Percentiles rank a stretch among this genome's conserved stretches.
Evolutionary conservation across 179 eudicot species (phyloP).

Genomic region (Actinidia arguta): DNA sequence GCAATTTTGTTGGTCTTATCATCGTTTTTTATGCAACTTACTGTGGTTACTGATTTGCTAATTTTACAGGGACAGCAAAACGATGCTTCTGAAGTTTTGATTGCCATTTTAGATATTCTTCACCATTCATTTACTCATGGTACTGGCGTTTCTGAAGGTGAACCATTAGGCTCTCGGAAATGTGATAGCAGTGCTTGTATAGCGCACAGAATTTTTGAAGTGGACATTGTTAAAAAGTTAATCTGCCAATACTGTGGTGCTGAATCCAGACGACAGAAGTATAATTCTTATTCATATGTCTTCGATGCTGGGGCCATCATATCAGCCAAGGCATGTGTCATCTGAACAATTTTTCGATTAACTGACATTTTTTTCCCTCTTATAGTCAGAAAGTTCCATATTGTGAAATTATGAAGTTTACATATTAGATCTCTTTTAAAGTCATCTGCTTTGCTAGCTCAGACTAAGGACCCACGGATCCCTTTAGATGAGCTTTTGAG

Average conservation of each 20-base stretch:
- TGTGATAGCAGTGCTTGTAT: slow-evolving; percentile 77
- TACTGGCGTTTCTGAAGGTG: slow-evolving; percentile 51
- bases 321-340: slow-evolving; percentile 78
- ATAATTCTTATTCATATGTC: slow-evolving; percentile 89
- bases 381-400: neutral
- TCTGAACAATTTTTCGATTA: slow-evolving; percentile 18
- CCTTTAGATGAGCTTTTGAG: slow-evolving; percentile 83
- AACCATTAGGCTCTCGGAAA: slow-evolving; percentile 77
- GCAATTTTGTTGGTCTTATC: no score
- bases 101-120: slow-evolving; percentile 84
- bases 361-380: neutral
- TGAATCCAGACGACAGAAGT: slow-evolving; percentile 89
- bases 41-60: neutral
- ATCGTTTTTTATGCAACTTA: neutral
- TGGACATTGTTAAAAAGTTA: slow-evolving; percentile 87
- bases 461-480: slow-evolving; percentile 67
- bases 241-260: slow-evolving; percentile 78
- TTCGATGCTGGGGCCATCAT: slow-evolving; percentile 96
- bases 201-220: slow-evolving; percentile 87
- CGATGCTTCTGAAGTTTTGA: slow-evolving; percentile 99
- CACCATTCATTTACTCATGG: slow-evolving; percentile 70
- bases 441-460: slow-evolving; percentile 18
- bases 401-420: slow-evolving; percentile 12
- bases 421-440: neutral
- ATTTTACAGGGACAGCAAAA: slow-evolving; percentile 87